Base-by-base conservation (phyloP, 257 asterid genomes). In the Haberlea rhodopensis region DNA sequence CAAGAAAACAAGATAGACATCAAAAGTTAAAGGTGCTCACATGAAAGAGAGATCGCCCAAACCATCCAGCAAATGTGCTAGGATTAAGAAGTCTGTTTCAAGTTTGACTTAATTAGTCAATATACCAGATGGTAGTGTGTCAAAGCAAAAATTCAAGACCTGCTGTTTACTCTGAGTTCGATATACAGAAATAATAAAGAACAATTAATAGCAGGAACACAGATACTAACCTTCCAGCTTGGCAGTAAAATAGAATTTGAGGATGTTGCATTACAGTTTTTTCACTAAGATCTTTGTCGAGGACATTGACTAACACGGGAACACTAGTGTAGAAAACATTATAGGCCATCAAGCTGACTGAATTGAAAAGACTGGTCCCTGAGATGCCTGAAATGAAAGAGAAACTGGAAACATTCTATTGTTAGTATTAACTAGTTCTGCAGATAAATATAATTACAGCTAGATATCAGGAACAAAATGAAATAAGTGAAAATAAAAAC, bases 31-130 rank as follows among this genome's bases (percentile, higher is more conserved):
- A 23, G 71, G 61, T 66, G 78, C 99, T 90, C 72, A 94, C 99
- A 71, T 94, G 99, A 77, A 87, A 94, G 79, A 94, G 97, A 67
- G 99, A 85, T 52, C 99, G 86, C 68, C 99, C 99, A 79, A 94
- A 94, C 99, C 99, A 94, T 76, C 99, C 99, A 65, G 97, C 99
- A 75, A 94, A 94, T 28, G 99, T 94, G 84, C 97, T 94, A 68
- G 99, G 99, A 82, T 94, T 94, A 65, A 94, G 95, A 81, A 89
- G 97, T 82, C 99, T 94, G 95, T 83, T 73, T 43, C 78, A 77
- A 29, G 61, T 48, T 40, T 63, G 25, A 53, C 54, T 16, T 52
- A 60, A 71, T 70, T 73, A 70, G 76, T 51, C 27, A 31, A 66
- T 69, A 65, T 58, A 45, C 62, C 25, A 65, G 59, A 59, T 18